These are phyloP conservation scores for Boletellus sp. DNA, from an alignment of 768 basidiomycete species.

Conservation along the genomic window DNA sequence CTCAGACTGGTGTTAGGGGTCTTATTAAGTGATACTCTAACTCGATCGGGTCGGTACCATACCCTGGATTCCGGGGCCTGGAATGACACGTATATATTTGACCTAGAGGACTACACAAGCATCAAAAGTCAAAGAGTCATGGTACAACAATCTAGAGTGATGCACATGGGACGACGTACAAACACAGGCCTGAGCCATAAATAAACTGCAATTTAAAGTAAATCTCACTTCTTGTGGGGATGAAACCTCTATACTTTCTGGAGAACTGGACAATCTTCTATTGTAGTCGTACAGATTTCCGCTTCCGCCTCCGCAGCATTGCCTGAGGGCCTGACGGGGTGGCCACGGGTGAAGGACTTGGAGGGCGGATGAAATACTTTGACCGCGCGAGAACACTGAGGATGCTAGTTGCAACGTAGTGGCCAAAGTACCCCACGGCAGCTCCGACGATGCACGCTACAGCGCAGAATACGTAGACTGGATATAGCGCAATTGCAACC, in stretches of 20 bases:
- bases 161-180: neutral
- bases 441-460: constrained; percentile 53
- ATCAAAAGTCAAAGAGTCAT: neutral
- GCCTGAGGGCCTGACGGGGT: constrained; percentile 9
- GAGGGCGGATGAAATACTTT: constrained; percentile 8
- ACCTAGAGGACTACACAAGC: neutral
- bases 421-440: constrained; percentile 41
- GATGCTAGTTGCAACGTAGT: constrained; percentile 14
- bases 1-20: constrained; percentile 8
- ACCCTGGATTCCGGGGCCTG: neutral
- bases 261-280: constrained; percentile 4
- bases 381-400: constrained; percentile 12
- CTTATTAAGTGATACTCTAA: too few relatives aligned
- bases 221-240: neutral
- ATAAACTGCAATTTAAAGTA: neutral
- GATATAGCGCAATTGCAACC: constrained; percentile 45
- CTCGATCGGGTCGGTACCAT: neutral
- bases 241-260: neutral
- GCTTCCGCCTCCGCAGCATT: constrained; percentile 20
- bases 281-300: constrained; percentile 21
- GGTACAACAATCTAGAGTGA: neutral
- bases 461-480: constrained; percentile 54
- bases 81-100: neutral
- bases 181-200: neutral
- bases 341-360: neutral